These are phyloP conservation scores for Gentiana macrophylla DNA, from an alignment of 257 asterid genomes.

Conservation along the genomic window DNA sequence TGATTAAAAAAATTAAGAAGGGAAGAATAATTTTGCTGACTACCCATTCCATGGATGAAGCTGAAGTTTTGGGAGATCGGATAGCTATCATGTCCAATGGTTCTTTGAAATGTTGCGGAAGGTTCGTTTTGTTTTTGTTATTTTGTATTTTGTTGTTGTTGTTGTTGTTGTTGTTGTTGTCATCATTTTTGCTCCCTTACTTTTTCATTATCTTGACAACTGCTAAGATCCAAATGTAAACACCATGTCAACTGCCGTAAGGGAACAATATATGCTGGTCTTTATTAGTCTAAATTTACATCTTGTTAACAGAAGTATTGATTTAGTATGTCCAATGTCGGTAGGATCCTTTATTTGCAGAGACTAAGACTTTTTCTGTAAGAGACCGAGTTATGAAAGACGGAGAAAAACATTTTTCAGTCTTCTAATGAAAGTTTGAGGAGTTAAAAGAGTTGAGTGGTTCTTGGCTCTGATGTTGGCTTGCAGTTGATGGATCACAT, in stretches of 20 bases:
- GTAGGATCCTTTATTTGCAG: too few relatives aligned
- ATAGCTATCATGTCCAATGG: constrained; percentile 99
- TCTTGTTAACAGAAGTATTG: too few relatives aligned
- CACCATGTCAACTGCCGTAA: neutral
- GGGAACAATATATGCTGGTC: neutral
- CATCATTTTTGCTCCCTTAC: neutral
- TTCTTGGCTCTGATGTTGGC: too few relatives aligned
- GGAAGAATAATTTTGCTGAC: constrained; percentile 85
- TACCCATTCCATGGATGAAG: constrained; percentile 99
- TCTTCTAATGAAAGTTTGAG: too few relatives aligned
- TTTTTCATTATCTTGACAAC: neutral
- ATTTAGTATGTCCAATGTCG: too few relatives aligned
- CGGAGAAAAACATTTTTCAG: too few relatives aligned
- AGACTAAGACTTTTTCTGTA: too few relatives aligned
- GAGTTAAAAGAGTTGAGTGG: too few relatives aligned
- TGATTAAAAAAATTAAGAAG: constrained; percentile 73
- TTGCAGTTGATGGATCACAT: too few relatives aligned
- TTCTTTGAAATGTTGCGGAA: constrained; percentile 91
- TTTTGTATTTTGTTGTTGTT: neutral
- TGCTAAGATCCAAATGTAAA: too few relatives aligned
- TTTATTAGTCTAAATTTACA: too few relatives aligned
- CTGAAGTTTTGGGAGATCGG: constrained; percentile 97
- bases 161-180: neutral
- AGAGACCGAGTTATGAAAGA: too few relatives aligned
- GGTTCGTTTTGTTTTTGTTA: constrained; percentile 30